Base-by-base conservation (phyloP, 2,329 filamentous ascomycete species). In the Colletotrichum liriopes region DNA sequence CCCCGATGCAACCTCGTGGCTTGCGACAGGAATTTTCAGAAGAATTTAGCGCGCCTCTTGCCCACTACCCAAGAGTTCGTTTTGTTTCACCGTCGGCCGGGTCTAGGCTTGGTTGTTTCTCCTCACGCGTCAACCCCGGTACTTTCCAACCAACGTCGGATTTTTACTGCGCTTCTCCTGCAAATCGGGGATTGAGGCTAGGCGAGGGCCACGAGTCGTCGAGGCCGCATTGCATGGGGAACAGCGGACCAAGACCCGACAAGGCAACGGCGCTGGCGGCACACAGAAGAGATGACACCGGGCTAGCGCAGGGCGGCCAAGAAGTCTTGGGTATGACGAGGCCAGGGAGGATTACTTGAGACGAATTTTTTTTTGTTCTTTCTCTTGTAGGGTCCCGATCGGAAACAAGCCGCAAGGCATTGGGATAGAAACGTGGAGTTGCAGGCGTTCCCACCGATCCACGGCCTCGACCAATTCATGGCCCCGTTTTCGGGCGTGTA, bases 1-100 rank as follows among this genome's bases (percentile, higher is more conserved):
- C 11, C 51, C 47, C 37, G 51, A 55, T 65, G 54, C 54, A 65
- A 70, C 65, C 41, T 70, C 26, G 65, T 55, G 70, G 52, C 58
- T 54, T 20, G 49, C 59, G 59, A 61, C 52, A 55, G 61, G 37
- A 58, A 58, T 29, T 59, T 54, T 41, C 23, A 35, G 5, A 18
- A 49, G 54, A 47, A 60, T 41, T 60, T 60, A 55, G 66, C 54
- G 59, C 45, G 45, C 45, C 56, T 47, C 23, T 54, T 29, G 14
- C 47, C 54, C 29, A 47, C 41, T 9, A 8, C 35, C 59, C 65
- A 72, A 72, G 54, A 72, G 54, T 64, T 23, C 70, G 70, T 72
- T 72, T 72, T 64, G 70, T 72, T 72, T 72, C 70, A 72, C 60
- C 39, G 54, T 60, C 16, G 54, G 45, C 56, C 60, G 52, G 59